Evolutionary conservation across 345 rosid genomes (phyloP), one percentile per base, ranked within the genome.

Genomic region (Aquilaria sinensis): DNA sequence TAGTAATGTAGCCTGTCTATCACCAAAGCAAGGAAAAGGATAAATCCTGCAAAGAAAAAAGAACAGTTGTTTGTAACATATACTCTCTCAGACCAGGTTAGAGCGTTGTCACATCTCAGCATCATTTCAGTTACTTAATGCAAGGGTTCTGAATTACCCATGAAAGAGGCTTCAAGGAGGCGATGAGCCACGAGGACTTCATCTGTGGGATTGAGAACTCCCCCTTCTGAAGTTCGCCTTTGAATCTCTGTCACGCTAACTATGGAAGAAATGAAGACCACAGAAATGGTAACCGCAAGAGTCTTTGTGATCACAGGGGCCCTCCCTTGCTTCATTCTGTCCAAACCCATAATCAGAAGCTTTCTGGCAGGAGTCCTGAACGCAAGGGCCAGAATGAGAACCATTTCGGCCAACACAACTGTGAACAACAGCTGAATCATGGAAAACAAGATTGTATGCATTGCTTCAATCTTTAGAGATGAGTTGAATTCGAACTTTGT

Each of bases 371-470:
- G 84, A 50, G 53, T 72, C 31, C 53, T 53, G 46, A 73, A 85
- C 51, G 75, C 32, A 12, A 83, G 81, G 12, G 46, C 46, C 48
- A 74, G 9, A 45, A 76, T 56, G 62, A 77, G 13, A 6, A 56
- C 68, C 84, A 79, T 85, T 61, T 81, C 81, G 0, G 72, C 15
- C 53, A 80, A 62, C 4, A 74, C 72, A 29, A 83, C 43, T 3
- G 61, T 52, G 29, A 71, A 77, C 69, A 85, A 23, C 13, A 80
- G 73, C 31, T 70, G 71, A 53, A 77, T 78, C 85, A 82, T 82
- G 52, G 69, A 34, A 45, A 12, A 29, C 5, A 37, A 37, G 53
- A 63, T 29, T 10, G 4, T 16, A n/a, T 16, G 9, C 23, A 50
- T 5, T 3, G 15, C 32, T 55, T 55, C 37, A 5, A 54, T 12